Evolutionary conservation across 345 rosid species (phyloP).

Genomic region (Cardiospermum halicacabum): DNA sequence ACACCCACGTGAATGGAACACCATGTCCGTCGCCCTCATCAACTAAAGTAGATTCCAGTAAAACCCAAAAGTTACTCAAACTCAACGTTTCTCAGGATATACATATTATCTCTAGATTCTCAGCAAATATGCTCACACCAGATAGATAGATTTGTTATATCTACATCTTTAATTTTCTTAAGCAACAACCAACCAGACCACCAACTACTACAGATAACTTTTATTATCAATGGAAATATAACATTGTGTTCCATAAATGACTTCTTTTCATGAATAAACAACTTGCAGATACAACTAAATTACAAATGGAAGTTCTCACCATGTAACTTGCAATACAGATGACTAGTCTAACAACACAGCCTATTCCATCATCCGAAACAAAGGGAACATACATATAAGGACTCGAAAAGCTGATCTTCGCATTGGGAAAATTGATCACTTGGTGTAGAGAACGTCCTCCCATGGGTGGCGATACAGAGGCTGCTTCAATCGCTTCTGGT

Average conservation of each 20-base stretch:
- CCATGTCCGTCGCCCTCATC: neutral
- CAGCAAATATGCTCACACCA: no score
- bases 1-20: conserved; percentile 12
- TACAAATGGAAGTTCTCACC: conserved; percentile 12
- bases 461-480: conserved; percentile 95
- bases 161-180: neutral
- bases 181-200: no score
- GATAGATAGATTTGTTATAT: no score
- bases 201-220: no score
- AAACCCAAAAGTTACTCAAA: no score
- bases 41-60: conserved; percentile 9
- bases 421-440: conserved; percentile 32
- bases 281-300: conserved; percentile 23
- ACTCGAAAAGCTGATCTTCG: neutral
- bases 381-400: conserved; percentile 16
- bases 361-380: conserved; percentile 6
- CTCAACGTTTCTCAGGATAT: no score
- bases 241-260: conserved; percentile 13
- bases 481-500: conserved; percentile 95
- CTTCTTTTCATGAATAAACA: neutral
- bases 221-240: neutral
- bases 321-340: conserved; percentile 11
- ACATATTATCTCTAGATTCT: no score
- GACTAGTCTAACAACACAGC: conserved; percentile 29
- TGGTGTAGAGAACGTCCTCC: conserved; percentile 99